Percentiles rank a stretch among this genome's conserved stretches.
phyloP scores from a whole-genome alignment of 495 filamentous ascomycete species.

The Podospora pseudocomata region DNA sequence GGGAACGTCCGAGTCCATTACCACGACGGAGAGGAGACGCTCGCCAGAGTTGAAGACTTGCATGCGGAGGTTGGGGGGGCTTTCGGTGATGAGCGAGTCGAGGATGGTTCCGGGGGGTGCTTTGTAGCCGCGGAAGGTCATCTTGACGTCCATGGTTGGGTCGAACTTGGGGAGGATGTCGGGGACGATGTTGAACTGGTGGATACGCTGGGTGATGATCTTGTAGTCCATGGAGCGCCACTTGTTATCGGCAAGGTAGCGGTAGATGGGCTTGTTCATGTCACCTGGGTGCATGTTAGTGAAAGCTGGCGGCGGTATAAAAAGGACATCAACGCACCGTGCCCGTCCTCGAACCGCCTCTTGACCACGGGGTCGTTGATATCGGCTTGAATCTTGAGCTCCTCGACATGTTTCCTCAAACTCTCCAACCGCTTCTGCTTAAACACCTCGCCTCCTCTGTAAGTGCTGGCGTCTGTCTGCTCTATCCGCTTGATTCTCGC shows the following conservation, averaged over 20 bases:
- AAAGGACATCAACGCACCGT: slow-evolving; percentile 55
- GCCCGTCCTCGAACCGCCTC: slow-evolving; percentile 89
- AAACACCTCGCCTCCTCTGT: slow-evolving; percentile 54
- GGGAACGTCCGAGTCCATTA: slow-evolving; percentile 90
- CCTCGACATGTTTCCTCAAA: slow-evolving; percentile 70
- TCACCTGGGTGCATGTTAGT: slow-evolving; percentile 58
- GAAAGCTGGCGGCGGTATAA: neutral
- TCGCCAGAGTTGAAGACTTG: slow-evolving; percentile 80
- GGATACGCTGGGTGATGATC: slow-evolving; percentile 79
- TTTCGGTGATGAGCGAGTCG: slow-evolving; percentile 62
- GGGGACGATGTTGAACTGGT: slow-evolving; percentile 85
- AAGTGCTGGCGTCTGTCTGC: slow-evolving; percentile 53
- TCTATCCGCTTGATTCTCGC: slow-evolving; percentile 58
- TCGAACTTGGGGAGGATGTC: slow-evolving; percentile 86
- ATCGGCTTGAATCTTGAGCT: slow-evolving; percentile 84
- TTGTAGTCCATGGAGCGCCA: slow-evolving; percentile 72
- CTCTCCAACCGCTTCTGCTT: slow-evolving; percentile 64
- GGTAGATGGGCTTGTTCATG: slow-evolving; percentile 96
- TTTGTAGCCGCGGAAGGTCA: slow-evolving; percentile 67
- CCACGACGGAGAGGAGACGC: slow-evolving; percentile 75
- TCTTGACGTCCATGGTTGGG: slow-evolving; percentile 69
- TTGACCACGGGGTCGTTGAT: slow-evolving; percentile 95
- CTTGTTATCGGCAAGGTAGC: slow-evolving; percentile 77
- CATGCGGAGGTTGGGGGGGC: slow-evolving; percentile 68
- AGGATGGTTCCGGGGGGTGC: slow-evolving; percentile 76